These are phyloP conservation scores for Kitagawia praeruptora DNA, from an alignment of 129 eudicot genomes.

Conservation along the genomic window DNA sequence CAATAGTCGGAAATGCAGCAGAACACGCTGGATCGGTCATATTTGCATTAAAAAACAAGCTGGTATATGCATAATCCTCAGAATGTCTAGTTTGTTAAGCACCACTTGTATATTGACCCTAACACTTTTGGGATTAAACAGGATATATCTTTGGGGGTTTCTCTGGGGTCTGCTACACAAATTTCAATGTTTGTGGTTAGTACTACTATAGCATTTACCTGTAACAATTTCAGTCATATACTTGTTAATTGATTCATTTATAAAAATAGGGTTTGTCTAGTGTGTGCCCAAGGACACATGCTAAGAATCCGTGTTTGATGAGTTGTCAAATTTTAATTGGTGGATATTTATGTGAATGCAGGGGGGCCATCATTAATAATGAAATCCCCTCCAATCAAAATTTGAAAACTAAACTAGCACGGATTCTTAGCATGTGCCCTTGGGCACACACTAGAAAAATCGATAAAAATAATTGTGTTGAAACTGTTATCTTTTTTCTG, in stretches of 20 bases:
- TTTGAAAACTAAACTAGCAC: too few relatives aligned
- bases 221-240: not conserved
- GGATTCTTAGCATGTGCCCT: too few relatives aligned
- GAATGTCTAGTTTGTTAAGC: not conserved
- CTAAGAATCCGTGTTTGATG: too few relatives aligned
- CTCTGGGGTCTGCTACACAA: conserved; percentile 66
- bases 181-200: conserved; percentile 66
- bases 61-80: conserved; percentile 29
- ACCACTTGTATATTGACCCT: not conserved
- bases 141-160: conserved; percentile 59
- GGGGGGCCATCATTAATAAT: too few relatives aligned
- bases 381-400: too few relatives aligned
- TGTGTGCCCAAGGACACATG: too few relatives aligned
- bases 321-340: too few relatives aligned
- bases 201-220: not conserved
- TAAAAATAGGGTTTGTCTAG: too few relatives aligned
- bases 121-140: conserved; percentile 8
- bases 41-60: conserved; percentile 77
- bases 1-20: conserved; percentile 86
- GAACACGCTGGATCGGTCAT: conserved; percentile 86
- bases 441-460: too few relatives aligned
- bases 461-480: not conserved
- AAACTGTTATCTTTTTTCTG: not conserved
- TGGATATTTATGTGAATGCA: too few relatives aligned
- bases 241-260: not conserved